Conservation (phyloP, 331 rosid species). For the Telfairia occidentalis region DNA sequence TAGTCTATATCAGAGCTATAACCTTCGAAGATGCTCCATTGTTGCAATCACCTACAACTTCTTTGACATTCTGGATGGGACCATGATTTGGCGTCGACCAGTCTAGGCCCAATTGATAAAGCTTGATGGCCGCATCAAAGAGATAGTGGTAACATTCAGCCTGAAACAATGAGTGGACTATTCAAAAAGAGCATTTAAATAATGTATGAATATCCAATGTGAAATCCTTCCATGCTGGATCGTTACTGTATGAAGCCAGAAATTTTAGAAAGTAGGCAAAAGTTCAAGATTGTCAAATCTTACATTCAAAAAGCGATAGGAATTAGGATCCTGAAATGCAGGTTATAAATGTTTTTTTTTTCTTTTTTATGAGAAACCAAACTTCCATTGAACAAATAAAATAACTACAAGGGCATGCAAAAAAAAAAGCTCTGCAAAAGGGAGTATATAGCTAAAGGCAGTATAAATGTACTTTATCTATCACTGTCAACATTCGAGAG, state of each 20-base stretch:
- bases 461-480: background rate
- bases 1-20: slow-evolving; percentile 29
- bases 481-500: background rate
- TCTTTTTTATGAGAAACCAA: too few species aligned
- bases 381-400: too few species aligned
- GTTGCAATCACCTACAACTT: slow-evolving; percentile 24
- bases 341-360: background rate
- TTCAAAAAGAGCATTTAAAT: background rate
- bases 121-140: slow-evolving; percentile 90
- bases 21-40: slow-evolving; percentile 45
- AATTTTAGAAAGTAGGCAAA: background rate
- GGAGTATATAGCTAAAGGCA: too few species aligned
- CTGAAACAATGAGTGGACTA: slow-evolving; percentile 34
- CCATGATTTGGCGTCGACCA: slow-evolving; percentile 77
- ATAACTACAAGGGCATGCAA: too few species aligned
- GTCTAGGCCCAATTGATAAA: slow-evolving; percentile 83
- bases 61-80: slow-evolving; percentile 44
- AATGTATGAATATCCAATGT: background rate
- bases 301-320: background rate
- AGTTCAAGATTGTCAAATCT: background rate
- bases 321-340: background rate
- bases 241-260: background rate
- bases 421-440: too few species aligned
- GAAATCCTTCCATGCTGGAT: background rate
- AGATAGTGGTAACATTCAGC: slow-evolving; percentile 93